Evolutionary conservation across 768 basidiomycete species (phyloP).

Genomic region (Tricholoma furcatifolium): DNA sequence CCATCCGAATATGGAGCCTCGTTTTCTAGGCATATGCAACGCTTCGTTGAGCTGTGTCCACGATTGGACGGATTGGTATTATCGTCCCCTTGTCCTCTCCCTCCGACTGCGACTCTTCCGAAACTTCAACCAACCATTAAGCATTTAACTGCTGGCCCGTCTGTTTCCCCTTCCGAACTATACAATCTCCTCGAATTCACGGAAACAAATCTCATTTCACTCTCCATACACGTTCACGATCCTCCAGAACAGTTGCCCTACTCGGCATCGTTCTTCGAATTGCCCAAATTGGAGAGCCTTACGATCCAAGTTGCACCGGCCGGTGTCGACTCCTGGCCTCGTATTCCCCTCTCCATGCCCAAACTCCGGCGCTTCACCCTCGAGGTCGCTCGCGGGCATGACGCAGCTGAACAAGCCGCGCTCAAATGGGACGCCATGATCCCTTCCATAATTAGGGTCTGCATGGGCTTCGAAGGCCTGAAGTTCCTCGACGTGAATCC

Average conservation of each 20-base stretch:
- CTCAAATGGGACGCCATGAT: constrained; percentile 1
- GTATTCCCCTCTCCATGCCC: constrained; percentile 6
- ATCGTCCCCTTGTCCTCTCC: constrained; percentile 5
- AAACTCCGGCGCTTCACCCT: constrained; percentile 8
- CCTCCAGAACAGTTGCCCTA: not conserved
- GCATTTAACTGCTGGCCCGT: not conserved
- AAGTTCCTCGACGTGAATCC: constrained; percentile 11
- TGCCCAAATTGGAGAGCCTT: constrained; percentile 12
- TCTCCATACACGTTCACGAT: constrained; percentile 9
- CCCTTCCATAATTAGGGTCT: constrained; percentile 3
- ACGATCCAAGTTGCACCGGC: not conserved
- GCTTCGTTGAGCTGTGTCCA: constrained; percentile 9
- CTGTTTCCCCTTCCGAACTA: not conserved
- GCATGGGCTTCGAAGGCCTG: constrained; percentile 3
- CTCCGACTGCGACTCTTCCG: constrained; percentile 5
- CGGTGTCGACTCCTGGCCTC: not conserved
- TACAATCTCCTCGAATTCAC: constrained; percentile 1
- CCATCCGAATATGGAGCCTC: constrained; percentile 9
- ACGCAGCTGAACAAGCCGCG: not conserved
- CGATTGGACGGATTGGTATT: constrained; percentile 1
- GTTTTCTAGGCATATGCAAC: constrained; percentile 9
- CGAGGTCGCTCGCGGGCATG: not conserved
- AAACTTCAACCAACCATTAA: constrained; percentile 4
- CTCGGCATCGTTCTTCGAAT: not conserved
- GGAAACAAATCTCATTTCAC: constrained; percentile 2